Evolutionary conservation across 2,329 filamentous ascomycete species (phyloP), one percentile per base, ranked within the genome.

Genomic region (Sporothrix euskadiensis): DNA sequence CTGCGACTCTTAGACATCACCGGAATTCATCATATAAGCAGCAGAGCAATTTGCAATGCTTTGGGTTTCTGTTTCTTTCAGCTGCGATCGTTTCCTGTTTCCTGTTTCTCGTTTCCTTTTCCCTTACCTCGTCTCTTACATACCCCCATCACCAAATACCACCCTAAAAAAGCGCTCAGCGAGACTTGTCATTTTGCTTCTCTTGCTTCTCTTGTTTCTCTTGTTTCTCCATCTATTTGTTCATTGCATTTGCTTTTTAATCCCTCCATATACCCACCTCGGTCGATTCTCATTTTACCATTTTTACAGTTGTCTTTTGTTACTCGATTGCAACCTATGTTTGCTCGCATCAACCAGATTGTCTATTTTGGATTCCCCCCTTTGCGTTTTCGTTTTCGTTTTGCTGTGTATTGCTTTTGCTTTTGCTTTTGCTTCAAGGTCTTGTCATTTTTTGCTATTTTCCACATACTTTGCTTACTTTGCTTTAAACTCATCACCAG

Each of bases 251-350:
- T 68, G 54, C 32, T 35, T 66, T 71, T 56, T 63, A 52, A 47
- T 49, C 12, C 32, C 47, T n/a, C 32, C 30, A 59, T 71, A 59
- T 74, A 56, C 49, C 69, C 63, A 30, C 44, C 71, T 69, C 44
- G 56, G 65, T 69, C 65, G 30, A 66, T 56, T 49, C 16, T 41
- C 22, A 4, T 16, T 49, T 49, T 16, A 19, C 14, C 30, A 12
- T 41, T 56, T 39, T 57, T 65, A n/a, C 41, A 35, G 32, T 30
- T 30, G 44, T 26, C 41, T 22, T 59, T 71, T 59, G 52, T 66
- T 56, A n/a, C 66, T 32, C n/a, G 49, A 41, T 41, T 61, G 32
- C 39, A 56, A 49, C 30, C 22, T 12, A 56, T 61, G 57, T 49
- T 61, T 35, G 32, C 57, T 71, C 30, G 30, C 56, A 22, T 61